Evolutionary conservation across 768 basidiomycete species (phyloP).

Genomic region (Lentinula boryana): DNA sequence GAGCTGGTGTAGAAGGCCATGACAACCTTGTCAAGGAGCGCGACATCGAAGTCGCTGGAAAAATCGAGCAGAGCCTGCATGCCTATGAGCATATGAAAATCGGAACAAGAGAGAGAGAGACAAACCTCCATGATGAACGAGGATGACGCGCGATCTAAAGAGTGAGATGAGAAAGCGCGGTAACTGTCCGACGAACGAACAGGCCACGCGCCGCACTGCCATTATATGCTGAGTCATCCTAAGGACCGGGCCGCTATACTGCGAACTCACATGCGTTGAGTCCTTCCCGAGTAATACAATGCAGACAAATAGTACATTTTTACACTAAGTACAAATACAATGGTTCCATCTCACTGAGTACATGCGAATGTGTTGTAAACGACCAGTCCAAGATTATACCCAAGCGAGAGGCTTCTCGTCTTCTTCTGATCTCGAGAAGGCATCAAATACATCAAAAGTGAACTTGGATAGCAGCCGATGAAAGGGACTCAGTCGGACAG

Average conservation of each 20-base stretch:
- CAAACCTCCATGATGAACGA: constrained; percentile 42
- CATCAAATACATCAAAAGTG: constrained; percentile 41
- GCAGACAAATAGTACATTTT: too few relatives aligned
- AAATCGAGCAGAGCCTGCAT: constrained; percentile 86
- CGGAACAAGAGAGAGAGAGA: constrained; percentile 8
- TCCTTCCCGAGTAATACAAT: too few relatives aligned
- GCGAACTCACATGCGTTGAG: too few relatives aligned
- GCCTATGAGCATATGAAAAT: constrained; percentile 16
- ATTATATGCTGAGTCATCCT: not conserved
- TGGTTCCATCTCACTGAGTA: too few relatives aligned
- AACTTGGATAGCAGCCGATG: constrained; percentile 52
- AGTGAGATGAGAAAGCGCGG: constrained; percentile 2
- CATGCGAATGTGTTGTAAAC: too few relatives aligned
- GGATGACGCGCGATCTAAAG: constrained; percentile 6
- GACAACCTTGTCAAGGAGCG: constrained; percentile 89
- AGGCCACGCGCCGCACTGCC: not conserved
- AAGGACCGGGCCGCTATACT: not conserved
- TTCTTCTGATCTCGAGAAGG: not conserved
- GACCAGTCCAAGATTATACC: too few relatives aligned
- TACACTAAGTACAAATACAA: too few relatives aligned
- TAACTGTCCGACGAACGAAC: not conserved
- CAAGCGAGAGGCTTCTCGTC: not conserved
- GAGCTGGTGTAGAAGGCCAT: constrained; percentile 84
- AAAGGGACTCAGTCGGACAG: constrained; percentile 77
- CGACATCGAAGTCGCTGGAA: constrained; percentile 88